phyloP scores from a whole-genome alignment of 1,284 basidiomycete species.

The Rhodotorula mucilaginosa region DNA sequence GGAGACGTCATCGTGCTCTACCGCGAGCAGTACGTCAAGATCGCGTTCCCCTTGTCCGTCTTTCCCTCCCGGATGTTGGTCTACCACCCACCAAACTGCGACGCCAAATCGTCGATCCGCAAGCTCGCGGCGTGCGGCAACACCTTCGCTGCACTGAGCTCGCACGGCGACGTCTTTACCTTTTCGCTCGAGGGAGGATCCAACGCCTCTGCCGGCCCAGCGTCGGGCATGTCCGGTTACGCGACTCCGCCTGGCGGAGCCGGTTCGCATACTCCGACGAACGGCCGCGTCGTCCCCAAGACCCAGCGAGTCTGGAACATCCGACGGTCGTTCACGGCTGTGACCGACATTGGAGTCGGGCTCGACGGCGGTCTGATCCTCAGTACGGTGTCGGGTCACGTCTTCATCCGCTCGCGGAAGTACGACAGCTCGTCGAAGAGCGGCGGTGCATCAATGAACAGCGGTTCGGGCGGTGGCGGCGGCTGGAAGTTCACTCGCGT shows the following conservation, averaged over 20 bases:
- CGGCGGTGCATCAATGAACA: neutral
- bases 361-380: constrained; percentile 84
- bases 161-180: constrained; percentile 86
- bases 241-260: neutral
- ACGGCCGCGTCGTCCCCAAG: constrained; percentile 55
- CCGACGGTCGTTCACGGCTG: constrained; percentile 79
- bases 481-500: constrained; percentile 68
- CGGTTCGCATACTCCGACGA: neutral
- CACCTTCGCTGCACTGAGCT: constrained; percentile 78
- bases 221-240: constrained; percentile 11
- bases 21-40: constrained; percentile 71
- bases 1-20: constrained; percentile 80
- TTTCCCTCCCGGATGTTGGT: constrained; percentile 49
- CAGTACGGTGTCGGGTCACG: constrained; percentile 91
- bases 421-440: constrained; percentile 25
- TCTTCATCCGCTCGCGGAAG: constrained; percentile 65
- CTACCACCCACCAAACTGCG: constrained; percentile 68
- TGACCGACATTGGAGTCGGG: constrained; percentile 85
- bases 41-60: constrained; percentile 52
- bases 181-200: constrained; percentile 59
- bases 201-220: neutral
- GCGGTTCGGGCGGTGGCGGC: constrained; percentile 7
- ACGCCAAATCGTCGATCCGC: constrained; percentile 66
- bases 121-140: constrained; percentile 81
- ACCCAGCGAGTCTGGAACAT: constrained; percentile 91